These are phyloP conservation scores for Coniochaeta prunicola DNA, from an alignment of 2,329 filamentous ascomycete species.

Conservation along the genomic window DNA sequence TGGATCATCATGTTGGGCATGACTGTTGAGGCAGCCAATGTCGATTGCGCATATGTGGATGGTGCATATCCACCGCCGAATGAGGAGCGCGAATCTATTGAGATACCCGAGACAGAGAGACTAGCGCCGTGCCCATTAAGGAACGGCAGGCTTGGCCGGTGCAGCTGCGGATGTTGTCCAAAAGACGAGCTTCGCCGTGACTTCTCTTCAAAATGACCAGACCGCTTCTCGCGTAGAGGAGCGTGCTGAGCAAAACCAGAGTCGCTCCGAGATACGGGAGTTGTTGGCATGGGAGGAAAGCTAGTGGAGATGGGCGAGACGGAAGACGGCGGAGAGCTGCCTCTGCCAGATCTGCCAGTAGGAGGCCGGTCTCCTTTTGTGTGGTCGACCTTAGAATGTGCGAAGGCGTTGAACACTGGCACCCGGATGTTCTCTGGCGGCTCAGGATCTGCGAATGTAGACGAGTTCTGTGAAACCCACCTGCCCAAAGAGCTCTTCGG, in stretches of 20 bases:
- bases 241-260: constrained; percentile 73
- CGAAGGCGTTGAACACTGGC: constrained; percentile 86
- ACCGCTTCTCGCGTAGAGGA: constrained; percentile 82
- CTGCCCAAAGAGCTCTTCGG: constrained; percentile 68
- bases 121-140: constrained; percentile 56
- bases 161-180: constrained; percentile 64
- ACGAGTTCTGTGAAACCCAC: constrained; percentile 83
- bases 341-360: constrained; percentile 59
- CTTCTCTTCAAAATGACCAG: constrained; percentile 78
- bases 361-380: constrained; percentile 64
- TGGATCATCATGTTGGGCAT: constrained; percentile 81
- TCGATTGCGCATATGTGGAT: constrained; percentile 80
- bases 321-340: constrained; percentile 52
- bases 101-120: constrained; percentile 51
- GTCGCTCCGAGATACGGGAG: constrained; percentile 80
- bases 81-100: constrained; percentile 61
- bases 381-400: constrained; percentile 64
- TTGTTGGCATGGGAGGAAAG: constrained; percentile 70
- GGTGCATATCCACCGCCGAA: constrained; percentile 65
- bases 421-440: constrained; percentile 42
- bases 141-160: constrained; percentile 69
- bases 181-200: constrained; percentile 93
- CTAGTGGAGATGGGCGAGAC: constrained; percentile 70
- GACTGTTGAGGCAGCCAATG: constrained; percentile 74
- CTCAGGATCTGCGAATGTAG: constrained; percentile 69